Conservation (phyloP, 768 basidiomycete genomes). For the Rhizopogon vinicolor region DNA sequence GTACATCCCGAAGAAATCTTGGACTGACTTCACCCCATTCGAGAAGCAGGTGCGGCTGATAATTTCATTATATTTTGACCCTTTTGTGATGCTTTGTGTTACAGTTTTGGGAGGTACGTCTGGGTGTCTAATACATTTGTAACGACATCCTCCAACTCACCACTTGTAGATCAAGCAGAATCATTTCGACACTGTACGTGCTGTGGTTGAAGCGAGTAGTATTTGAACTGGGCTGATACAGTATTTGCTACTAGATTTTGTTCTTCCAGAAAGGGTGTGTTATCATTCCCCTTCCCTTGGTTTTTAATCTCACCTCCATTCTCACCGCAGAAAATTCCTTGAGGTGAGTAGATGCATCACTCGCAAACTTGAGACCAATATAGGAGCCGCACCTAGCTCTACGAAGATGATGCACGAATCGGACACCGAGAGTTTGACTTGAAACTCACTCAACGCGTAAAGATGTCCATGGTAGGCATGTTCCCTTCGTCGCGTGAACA, state of each 20-base stretch:
- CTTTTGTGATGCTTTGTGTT: neutral
- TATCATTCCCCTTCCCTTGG: constrained; percentile 4
- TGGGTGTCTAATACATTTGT: neutral
- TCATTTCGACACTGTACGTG: constrained; percentile 84
- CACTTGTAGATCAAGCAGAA: constrained; percentile 84
- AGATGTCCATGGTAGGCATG: constrained; percentile 91
- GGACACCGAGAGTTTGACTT: constrained; percentile 95
- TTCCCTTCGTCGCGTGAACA: neutral
- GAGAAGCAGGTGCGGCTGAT: constrained; percentile 68
- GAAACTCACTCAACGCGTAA: constrained; percentile 87
- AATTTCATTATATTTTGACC: neutral
- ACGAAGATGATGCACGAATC: constrained; percentile 91
- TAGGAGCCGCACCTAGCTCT: constrained; percentile 41
- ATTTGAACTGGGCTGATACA: neutral
- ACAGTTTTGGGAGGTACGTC: constrained; percentile 72
- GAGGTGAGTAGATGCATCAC: constrained; percentile 41
- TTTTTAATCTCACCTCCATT: neutral
- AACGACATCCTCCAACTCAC: constrained; percentile 10
- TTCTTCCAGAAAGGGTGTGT: constrained; percentile 97
- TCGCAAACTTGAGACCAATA: neutral
- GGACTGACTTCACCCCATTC: constrained; percentile 88
- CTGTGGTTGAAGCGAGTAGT: neutral
- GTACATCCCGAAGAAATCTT: constrained; percentile 68
- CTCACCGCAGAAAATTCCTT: constrained; percentile 63
- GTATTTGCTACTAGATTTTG: constrained; percentile 47